Evolutionary conservation across 23 red algal genomes (phyloP), one percentile per base, ranked within the genome.

Genomic region (Gracilaria vermiculophylla): DNA sequence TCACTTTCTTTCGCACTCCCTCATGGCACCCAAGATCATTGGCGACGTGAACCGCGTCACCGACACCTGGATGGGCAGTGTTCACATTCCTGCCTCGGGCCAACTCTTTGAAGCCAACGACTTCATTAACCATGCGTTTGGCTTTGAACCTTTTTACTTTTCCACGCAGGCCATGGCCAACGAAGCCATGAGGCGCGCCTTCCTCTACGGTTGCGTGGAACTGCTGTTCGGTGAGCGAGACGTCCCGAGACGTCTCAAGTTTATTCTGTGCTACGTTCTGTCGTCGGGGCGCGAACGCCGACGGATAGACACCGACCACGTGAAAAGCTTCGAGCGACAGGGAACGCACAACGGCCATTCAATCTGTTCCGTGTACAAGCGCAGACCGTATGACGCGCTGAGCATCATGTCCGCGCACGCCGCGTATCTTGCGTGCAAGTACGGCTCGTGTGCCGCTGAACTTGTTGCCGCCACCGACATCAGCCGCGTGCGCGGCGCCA

Each of bases 91-190:
- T 1, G 4, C 35, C 2, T 25, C 54, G 2, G 85, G 85, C 11
- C 52, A 76, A 41, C 49, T 89, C 37, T 78, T 89, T 78, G 85
- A 89, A 6, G 31, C 51, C 10, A 89, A 89, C 23, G 85, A 89
- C 45, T 56, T 57, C 33, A 89, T 89, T 20, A 39, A 13, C n/a
- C 43, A 47, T 34, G 28, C 54, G 3, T 89, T 77, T 56, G 85
- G 85, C 48, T 89, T 89, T 62, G 42, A 78, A 37, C 85, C 85
- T 25, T 89, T 77, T 64, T 89, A 89, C 85, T 89, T 89, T 58
- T 89, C 85, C 5, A 78, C 72, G 27, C 48, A 25, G 9, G 85
- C 85, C 4, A 78, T 89, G 70, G 70, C 48, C 16, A 45, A 71
- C 31, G 70, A 89, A 60, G 32, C 69, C 27, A 76, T 66, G 61